These are phyloP conservation scores for Parastagonospora nodorum DNA, from an alignment of 2,329 filamentous ascomycete species.

Conservation along the genomic window DNA sequence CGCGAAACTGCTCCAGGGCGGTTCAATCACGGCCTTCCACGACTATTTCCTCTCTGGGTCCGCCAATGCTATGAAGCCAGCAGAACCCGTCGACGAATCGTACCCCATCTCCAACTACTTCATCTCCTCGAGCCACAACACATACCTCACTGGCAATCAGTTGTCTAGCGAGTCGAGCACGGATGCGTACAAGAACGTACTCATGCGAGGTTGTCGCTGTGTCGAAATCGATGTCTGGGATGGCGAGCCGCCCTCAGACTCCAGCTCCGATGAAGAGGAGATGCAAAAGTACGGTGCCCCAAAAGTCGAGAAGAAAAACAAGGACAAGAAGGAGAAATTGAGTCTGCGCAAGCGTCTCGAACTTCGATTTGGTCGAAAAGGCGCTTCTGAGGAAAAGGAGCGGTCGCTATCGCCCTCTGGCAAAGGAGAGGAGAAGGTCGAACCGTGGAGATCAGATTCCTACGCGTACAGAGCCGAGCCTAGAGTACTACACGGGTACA, in stretches of 20 bases:
- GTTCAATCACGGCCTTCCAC: constrained; percentile 39
- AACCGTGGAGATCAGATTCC: constrained; percentile 40
- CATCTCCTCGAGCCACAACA: constrained; percentile 94
- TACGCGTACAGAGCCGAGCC: constrained; percentile 63
- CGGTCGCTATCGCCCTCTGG: constrained; percentile 11
- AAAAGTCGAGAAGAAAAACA: constrained; percentile 29
- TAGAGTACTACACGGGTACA: constrained; percentile 81
- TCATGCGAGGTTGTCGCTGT: constrained; percentile 80
- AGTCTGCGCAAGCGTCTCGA: constrained; percentile 44
- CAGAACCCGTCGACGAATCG: constrained; percentile 59
- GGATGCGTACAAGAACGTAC: constrained; percentile 76
- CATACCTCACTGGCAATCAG: constrained; percentile 87
- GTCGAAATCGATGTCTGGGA: constrained; percentile 98
- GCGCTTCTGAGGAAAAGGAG: constrained; percentile 26
- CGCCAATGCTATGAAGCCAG: constrained; percentile 53
- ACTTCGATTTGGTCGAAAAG: constrained; percentile 37
- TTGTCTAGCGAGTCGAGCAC: constrained; percentile 76
- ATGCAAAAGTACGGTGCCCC: constrained; percentile 20
- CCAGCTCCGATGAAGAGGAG: constrained; percentile 46
- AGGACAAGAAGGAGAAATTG: constrained; percentile 25
- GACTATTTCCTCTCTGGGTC: constrained; percentile 54
- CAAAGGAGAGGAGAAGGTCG: constrained; percentile 20
- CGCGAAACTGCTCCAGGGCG: constrained; percentile 32
- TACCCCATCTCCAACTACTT: constrained; percentile 86
- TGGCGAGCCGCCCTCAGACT: constrained; percentile 58